These are phyloP conservation scores for Conidiobolus incongruus DNA, from an alignment of 371 early-diverging fungal genomes.

Conservation along the genomic window DNA sequence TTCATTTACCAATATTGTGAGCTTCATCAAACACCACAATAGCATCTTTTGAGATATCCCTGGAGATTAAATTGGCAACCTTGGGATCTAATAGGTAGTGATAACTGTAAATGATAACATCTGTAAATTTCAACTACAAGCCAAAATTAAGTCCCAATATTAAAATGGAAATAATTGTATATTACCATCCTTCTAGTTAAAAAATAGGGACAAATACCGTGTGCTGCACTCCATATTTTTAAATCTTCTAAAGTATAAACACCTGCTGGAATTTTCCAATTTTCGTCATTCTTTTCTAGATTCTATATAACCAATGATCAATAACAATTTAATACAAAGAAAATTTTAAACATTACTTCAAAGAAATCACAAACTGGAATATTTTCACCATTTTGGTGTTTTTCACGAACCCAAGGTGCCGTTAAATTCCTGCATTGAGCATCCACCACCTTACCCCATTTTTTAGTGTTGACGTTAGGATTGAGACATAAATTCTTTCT, in stretches of 20 bases:
- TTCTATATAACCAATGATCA: too few species aligned
- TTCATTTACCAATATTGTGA: conserved; percentile 99
- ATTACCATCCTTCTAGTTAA: conserved; percentile 65
- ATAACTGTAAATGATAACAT: conserved; percentile 98
- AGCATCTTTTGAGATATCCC: conserved; percentile 79
- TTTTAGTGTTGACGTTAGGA: conserved; percentile 60
- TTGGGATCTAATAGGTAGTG: conserved; percentile 99
- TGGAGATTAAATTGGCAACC: conserved; percentile 90
- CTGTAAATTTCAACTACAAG: too few species aligned
- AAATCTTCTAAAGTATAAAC: conserved; percentile 95
- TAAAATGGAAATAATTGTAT: too few species aligned
- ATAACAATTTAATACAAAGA: too few species aligned
- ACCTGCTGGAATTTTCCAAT: conserved; percentile 75
- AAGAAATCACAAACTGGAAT: too few species aligned
- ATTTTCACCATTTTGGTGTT: too few species aligned
- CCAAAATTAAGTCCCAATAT: too few species aligned
- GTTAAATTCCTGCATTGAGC: conserved; percentile 80
- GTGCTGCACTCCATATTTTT: conserved; percentile 44
- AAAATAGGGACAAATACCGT: conserved; percentile 89
- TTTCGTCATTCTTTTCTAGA: too few species aligned
- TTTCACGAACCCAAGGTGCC: conserved; percentile 87
- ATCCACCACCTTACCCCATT: conserved; percentile 70
- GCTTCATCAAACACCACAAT: conserved; percentile 99
- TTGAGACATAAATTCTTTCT: conserved; percentile 94
- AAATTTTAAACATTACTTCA: too few species aligned